These are phyloP conservation scores for Lyophyllum shimeji DNA, from an alignment of 768 basidiomycete genomes.

Conservation along the genomic window DNA sequence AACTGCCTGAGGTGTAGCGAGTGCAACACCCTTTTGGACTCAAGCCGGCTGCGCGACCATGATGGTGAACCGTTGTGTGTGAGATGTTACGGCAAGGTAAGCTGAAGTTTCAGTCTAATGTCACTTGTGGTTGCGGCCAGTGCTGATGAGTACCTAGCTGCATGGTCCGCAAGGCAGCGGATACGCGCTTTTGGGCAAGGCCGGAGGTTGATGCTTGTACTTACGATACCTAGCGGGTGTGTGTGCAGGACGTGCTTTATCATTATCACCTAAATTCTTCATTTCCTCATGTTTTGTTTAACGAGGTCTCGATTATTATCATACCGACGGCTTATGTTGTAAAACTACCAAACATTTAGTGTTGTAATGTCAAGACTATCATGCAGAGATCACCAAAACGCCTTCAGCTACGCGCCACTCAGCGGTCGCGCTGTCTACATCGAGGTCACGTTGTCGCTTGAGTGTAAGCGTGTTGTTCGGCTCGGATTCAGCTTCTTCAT, in stretches of 20 bases:
- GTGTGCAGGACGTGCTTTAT: neutral
- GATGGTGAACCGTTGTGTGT: conserved; percentile 72
- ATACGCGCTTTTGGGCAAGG: conserved; percentile 64
- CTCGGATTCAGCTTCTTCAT: conserved; percentile 24
- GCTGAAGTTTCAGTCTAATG: conserved; percentile 4
- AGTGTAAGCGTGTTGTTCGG: conserved; percentile 40
- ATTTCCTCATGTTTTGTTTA: neutral
- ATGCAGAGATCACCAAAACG: conserved; percentile 44
- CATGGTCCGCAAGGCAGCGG: conserved; percentile 75
- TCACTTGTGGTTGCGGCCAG: neutral
- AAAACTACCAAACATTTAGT: conserved; percentile 2
- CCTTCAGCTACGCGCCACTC: conserved; percentile 67
- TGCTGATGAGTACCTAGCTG: conserved; percentile 37
- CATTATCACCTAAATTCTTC: neutral
- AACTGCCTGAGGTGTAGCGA: conserved; percentile 74
- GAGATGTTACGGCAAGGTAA: conserved; percentile 70
- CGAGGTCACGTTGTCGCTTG: conserved; percentile 57
- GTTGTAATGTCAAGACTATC: conserved; percentile 4
- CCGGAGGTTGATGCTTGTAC: conserved; percentile 25
- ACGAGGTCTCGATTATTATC: conserved; percentile 8
- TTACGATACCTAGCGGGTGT: neutral
- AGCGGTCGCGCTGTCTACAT: conserved; percentile 61
- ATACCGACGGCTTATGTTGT: neutral
- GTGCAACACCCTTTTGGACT: conserved; percentile 69
- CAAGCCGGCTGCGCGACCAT: conserved; percentile 70